These are phyloP conservation scores for Emericellopsis cladophorae DNA, from an alignment of 2,329 filamentous ascomycete species.

Conservation along the genomic window DNA sequence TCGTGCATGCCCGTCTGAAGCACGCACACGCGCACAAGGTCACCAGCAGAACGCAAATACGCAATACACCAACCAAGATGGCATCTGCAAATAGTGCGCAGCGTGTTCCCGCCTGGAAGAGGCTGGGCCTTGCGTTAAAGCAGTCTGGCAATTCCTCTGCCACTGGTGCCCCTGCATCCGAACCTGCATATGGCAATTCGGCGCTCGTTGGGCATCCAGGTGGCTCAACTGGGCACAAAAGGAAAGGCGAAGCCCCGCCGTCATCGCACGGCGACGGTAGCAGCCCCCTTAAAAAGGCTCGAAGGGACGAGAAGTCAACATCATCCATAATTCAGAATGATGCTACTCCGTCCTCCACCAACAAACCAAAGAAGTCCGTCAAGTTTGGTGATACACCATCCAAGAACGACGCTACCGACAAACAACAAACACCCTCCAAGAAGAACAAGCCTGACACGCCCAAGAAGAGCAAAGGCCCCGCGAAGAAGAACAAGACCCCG, in stretches of 20 bases:
- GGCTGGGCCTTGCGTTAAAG: constrained; percentile 52
- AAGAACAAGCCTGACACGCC: constrained; percentile 12
- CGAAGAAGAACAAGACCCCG: constrained; percentile 24
- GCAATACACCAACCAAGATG: no score
- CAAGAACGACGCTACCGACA: constrained; percentile 13
- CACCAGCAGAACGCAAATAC: constrained; percentile 13
- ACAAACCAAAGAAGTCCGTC: constrained; percentile 26
- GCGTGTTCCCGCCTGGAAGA: constrained; percentile 45
- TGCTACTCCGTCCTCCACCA: background rate
- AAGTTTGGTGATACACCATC: constrained; percentile 31
- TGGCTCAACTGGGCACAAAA: constrained; percentile 19
- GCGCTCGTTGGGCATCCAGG: constrained; percentile 22
- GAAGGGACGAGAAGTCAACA: constrained; percentile 12
- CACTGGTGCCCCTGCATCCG: constrained; percentile 16
- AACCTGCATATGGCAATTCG: constrained; percentile 13
- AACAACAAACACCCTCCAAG: constrained; percentile 10
- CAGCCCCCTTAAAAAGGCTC: constrained; percentile 19
- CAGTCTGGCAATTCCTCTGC: constrained; percentile 13
- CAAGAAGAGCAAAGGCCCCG: constrained; percentile 23
- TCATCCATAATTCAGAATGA: background rate
- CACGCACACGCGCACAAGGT: constrained; percentile 20
- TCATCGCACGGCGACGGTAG: constrained; percentile 7
- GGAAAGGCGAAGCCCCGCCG: constrained; percentile 23
- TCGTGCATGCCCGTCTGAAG: no score
- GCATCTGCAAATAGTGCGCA: background rate